These are phyloP conservation scores for Candida quercuum DNA, from an alignment of 805 yeast genomes.

Conservation along the genomic window DNA sequence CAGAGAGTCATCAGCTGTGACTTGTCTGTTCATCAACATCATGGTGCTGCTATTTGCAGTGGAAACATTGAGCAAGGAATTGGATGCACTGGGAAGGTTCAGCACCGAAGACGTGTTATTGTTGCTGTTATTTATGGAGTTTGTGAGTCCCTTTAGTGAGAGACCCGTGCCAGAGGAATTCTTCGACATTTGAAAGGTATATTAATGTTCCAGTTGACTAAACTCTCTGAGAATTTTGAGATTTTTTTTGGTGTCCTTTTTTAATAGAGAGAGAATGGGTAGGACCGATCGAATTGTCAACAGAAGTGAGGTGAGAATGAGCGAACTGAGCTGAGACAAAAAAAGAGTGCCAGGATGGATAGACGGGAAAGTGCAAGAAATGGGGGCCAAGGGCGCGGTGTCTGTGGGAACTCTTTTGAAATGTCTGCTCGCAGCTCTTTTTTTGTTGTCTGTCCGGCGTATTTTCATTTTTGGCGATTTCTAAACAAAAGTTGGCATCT, in stretches of 20 bases:
- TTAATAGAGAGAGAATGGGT: no score
- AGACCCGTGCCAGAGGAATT: background rate
- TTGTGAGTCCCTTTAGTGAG: background rate
- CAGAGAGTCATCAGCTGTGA: constrained; percentile 59
- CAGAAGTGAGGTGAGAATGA: background rate
- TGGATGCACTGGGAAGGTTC: constrained; percentile 6
- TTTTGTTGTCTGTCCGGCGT: no score
- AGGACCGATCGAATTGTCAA: no score
- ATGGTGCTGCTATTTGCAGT: constrained; percentile 20
- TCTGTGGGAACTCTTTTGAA: no score
- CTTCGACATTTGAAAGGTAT: constrained; percentile 1
- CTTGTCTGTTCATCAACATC: constrained; percentile 57
- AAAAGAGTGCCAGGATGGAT: no score
- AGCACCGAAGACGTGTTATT: background rate
- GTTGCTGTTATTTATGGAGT: background rate
- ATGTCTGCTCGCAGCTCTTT: no score
- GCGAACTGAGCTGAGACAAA: background rate
- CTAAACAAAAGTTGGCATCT: background rate
- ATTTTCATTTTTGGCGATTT: background rate
- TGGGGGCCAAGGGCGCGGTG: no score
- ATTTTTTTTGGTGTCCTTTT: no score
- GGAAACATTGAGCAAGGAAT: constrained; percentile 6
- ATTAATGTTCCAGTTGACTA: no score
- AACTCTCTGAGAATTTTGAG: no score
- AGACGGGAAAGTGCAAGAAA: no score